phyloP scores from a whole-genome alignment of 164 flowering plant genomes.

The Taxillus chinensis region DNA sequence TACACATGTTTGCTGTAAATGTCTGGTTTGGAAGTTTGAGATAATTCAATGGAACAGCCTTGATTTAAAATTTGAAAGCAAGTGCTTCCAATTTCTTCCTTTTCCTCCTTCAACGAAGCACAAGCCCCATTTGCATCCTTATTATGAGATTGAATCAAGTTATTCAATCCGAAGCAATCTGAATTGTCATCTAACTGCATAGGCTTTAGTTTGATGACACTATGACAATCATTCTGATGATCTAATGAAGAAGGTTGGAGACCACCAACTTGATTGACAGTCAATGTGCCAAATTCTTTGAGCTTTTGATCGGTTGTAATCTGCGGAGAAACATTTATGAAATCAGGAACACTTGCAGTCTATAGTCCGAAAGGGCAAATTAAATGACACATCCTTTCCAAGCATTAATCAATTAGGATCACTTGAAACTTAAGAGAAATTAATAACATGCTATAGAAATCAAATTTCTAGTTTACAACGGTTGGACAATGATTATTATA shows the following conservation, averaged over 20 bases:
- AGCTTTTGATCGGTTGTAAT: conserved; percentile 30
- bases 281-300: conserved; percentile 21
- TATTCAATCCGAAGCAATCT: conserved; percentile 21
- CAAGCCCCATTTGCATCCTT: conserved; percentile 22
- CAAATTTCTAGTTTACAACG: no score
- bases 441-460: not conserved
- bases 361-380: not conserved
- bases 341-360: conserved; percentile 1
- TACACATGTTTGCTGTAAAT: conserved; percentile 16
- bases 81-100: conserved; percentile 34
- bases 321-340: conserved; percentile 21
- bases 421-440: not conserved
- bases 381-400: not conserved
- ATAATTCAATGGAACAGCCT: conserved; percentile 16
- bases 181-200: conserved; percentile 19
- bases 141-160: conserved; percentile 21
- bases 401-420: not conserved
- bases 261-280: conserved; percentile 18
- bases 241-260: conserved; percentile 20
- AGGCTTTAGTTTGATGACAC: conserved; percentile 23
- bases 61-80: conserved; percentile 23
- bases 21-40: conserved; percentile 29
- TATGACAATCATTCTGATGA: conserved; percentile 22
- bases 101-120: conserved; percentile 44
- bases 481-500: not conserved